Base-by-base conservation (phyloP, 2,329 filamentous ascomycete genomes). In the Incumbomyces delicatus region DNA sequence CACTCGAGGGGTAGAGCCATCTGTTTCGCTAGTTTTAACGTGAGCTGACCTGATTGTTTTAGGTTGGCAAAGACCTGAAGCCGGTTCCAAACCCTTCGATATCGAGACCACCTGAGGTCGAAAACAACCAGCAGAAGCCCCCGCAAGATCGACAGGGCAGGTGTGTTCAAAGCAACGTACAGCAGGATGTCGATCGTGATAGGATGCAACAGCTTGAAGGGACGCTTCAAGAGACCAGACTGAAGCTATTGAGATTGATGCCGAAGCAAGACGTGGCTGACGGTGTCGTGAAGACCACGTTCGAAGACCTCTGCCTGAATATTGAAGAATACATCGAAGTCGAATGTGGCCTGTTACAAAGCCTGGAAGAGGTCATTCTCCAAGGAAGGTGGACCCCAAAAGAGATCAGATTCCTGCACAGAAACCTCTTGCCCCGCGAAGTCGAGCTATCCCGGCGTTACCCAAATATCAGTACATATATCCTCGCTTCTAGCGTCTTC, bases 241-340 rank as follows among this genome's bases (percentile, higher is more conserved):
- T 44, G 16, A 49, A 45, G 36, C 51, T 53, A 13, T 41, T 51
- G 38, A 18, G 27, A 6, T 39, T 50, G 32, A 41, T 50, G 32
- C 50, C 51, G n/a, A 13, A 39, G n/a, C 30, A 53, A 33, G 49
- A 41, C 22, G n/a, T 29, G 32, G 27, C 49, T 6, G 51, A 53
- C 17, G 31, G 13, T 5, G 18, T 47, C 5, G n/a, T 52, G 17
- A 35, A 29, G 12, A 13, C 27, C 16, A 17, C 33, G 31, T 51
- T 50, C 38, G 31, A 27, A n/a, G 17, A 27, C 11, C 29, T 53
- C 17, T 48, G 42, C 39, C 32, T 46, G 2, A 39, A 12, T 22
- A 50, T 53, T 22, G 46, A 48, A 11, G 35, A 44, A n/a, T 52
- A 44, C 40, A 20, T 48, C 6, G 44, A 41, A 16, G 8, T 38